These are phyloP conservation scores for Colletotrichum coccodes DNA, from an alignment of 2,329 filamentous ascomycete genomes.

Conservation along the genomic window DNA sequence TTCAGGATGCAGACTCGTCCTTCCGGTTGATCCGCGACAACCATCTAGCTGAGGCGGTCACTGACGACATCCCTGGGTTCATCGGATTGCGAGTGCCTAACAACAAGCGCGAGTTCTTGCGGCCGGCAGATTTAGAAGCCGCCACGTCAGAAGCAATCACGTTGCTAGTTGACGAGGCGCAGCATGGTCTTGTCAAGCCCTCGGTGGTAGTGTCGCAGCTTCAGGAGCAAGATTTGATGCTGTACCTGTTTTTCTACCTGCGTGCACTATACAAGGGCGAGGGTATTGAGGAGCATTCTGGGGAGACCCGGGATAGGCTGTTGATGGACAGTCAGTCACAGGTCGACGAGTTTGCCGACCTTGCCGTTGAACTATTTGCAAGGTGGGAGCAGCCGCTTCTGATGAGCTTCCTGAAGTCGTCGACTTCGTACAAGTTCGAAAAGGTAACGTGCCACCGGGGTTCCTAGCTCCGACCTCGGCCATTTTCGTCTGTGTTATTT, in stretches of 20 bases:
- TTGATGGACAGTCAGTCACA: constrained; percentile 72
- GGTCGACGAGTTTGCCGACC: constrained; percentile 87
- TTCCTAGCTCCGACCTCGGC: too few relatives aligned
- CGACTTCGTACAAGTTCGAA: constrained; percentile 89
- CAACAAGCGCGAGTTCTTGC: constrained; percentile 73
- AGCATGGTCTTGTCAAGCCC: constrained; percentile 85
- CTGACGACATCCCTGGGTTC: constrained; percentile 90
- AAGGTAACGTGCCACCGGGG: constrained; percentile 54
- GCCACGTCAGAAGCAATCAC: constrained; percentile 85
- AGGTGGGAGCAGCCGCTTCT: constrained; percentile 82
- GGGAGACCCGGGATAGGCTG: constrained; percentile 65
- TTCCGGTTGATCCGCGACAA: constrained; percentile 88
- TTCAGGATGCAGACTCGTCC: constrained; percentile 91
- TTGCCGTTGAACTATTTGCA: constrained; percentile 87
- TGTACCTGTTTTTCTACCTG: constrained; percentile 94
- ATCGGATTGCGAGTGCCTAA: constrained; percentile 86
- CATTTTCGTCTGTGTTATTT: too few relatives aligned
- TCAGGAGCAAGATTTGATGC: constrained; percentile 69
- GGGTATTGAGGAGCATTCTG: constrained; percentile 64
- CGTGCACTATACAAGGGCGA: constrained; percentile 86
- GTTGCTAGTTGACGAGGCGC: constrained; percentile 89
- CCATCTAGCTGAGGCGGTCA: constrained; percentile 88
- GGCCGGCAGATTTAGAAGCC: constrained; percentile 77
- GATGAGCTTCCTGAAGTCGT: constrained; percentile 87
- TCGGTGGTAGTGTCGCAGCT: constrained; percentile 83